Base-by-base conservation (phyloP, 1,139 yeast species). In the Yamadazyma sp. region DNA sequence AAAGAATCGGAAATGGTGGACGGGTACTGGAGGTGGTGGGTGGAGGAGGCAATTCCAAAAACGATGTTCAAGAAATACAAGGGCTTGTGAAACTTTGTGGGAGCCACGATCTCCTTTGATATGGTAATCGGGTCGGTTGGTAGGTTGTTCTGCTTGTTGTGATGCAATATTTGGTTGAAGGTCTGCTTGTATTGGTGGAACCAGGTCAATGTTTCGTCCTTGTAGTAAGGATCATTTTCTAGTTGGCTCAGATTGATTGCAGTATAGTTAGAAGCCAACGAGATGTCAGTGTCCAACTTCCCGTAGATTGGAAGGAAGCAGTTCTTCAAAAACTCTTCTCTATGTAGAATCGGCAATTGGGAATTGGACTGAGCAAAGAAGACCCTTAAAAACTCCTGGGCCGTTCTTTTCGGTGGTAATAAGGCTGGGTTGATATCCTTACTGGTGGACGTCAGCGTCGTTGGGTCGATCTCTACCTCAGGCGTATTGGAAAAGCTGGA, bases 251-350 rank as follows among this genome's bases (percentile, higher is more conserved):
- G 44, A 44, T 79, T 79, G 25, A 81, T 71, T 5, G 72, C 56
- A 1, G 88, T 75, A 49, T 72, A 72, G 43, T 79, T 75, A 0
- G 87, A 79, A 0, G 88, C 89, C 35, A 87, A 64, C 2, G 82
- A 72, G 0, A 79, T 64, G 31, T 65, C 64, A 16, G 37, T 18
- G 23, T 87, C 80, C 41, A 85, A 66, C 5, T 68, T 60, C 2
- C 96, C 96, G 55, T 88, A 88, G 1, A 88, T 71, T 0, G 96
- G 96, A 44, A 79, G 76, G 55, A 85, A 89, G 54, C 80, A 81
- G 33, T 70, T 67, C 37, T 66, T 65, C 33, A 89, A 58, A 53
- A 88, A 88, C 47, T 76, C 79, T 52, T 87, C 95, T 28, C 96
- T 73, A 56, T 89, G 96, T 37, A 89, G 61, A 4, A 88, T 72